Evolutionary conservation across 2,329 filamentous ascomycete genomes (phyloP).

Genomic region (Metarhizium humberi): DNA sequence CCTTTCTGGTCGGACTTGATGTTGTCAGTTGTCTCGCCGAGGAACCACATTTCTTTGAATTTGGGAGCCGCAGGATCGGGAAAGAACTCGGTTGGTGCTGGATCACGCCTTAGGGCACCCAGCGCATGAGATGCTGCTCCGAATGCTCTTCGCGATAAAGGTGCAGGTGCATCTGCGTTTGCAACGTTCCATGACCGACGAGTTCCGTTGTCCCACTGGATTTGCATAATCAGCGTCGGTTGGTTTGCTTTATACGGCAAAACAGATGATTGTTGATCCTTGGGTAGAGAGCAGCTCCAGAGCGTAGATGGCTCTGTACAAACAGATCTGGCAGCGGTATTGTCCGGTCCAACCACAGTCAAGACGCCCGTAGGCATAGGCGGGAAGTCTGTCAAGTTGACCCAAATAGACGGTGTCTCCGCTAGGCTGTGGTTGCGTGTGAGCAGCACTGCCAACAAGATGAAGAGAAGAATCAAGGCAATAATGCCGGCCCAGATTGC

Average conservation of each 20-base stretch:
- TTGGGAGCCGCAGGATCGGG: constrained; percentile 49
- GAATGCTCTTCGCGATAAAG: constrained; percentile 15
- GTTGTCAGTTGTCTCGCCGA: constrained; percentile 78
- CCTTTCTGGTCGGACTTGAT: constrained; percentile 58
- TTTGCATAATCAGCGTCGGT: constrained; percentile 73
- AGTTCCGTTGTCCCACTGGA: constrained; percentile 59
- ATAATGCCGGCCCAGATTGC: constrained; percentile 41
- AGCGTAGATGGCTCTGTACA: constrained; percentile 66
- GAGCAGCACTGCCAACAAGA: constrained; percentile 51
- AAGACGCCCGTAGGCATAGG: constrained; percentile 77
- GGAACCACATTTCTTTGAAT: constrained; percentile 65
- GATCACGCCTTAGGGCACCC: constrained; percentile 13
- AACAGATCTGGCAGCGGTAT: constrained; percentile 50
- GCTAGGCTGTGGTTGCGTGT: constrained; percentile 15
- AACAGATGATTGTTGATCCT: constrained; percentile 60
- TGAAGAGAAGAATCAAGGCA: constrained; percentile 43
- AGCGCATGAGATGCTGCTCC: constrained; percentile 15
- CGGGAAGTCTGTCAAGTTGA: constrained; percentile 80
- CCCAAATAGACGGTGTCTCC: constrained; percentile 48
- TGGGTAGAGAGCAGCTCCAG: constrained; percentile 82
- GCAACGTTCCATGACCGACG: constrained; percentile 39
- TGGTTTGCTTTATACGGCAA: constrained; percentile 55
- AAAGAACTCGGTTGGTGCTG: constrained; percentile 23
- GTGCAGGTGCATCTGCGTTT: constrained; percentile 24
- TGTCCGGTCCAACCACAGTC: constrained; percentile 66